These are phyloP conservation scores for Mucuna pruriens DNA, from an alignment of 306 rosid species.

Conservation along the genomic window DNA sequence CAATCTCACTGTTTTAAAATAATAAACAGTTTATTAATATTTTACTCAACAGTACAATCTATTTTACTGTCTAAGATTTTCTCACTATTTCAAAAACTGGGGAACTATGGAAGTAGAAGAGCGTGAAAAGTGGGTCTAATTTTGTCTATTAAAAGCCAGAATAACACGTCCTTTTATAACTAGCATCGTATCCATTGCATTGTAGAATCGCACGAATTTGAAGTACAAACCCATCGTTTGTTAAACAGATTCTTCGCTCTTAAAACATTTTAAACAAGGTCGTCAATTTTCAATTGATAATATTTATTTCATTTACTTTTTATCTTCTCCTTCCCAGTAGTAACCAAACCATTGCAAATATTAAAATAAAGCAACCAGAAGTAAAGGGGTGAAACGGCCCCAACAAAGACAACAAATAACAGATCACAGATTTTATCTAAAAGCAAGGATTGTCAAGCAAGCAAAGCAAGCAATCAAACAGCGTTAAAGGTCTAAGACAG, in stretches of 20 bases:
- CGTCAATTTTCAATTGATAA: too few relatives aligned
- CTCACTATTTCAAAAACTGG: too few relatives aligned
- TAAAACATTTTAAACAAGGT: too few relatives aligned
- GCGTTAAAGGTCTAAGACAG: background rate
- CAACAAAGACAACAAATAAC: background rate
- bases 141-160: background rate
- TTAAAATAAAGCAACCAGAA: background rate
- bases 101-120: background rate
- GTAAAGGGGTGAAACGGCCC: background rate
- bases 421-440: background rate
- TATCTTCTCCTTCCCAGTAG: too few relatives aligned
- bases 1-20: too few relatives aligned
- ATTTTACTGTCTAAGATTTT: too few relatives aligned
- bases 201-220: background rate
- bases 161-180: background rate
- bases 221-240: background rate
- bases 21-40: too few relatives aligned
- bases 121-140: background rate
- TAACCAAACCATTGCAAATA: background rate
- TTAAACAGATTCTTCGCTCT: background rate
- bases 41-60: too few relatives aligned
- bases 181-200: background rate
- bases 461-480: conserved; percentile 11
- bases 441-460: conserved; percentile 10
- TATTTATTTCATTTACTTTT: too few relatives aligned